Conservation (phyloP, 2,329 filamentous ascomycete species). For the Dothidotthia symphoricarpi region DNA sequence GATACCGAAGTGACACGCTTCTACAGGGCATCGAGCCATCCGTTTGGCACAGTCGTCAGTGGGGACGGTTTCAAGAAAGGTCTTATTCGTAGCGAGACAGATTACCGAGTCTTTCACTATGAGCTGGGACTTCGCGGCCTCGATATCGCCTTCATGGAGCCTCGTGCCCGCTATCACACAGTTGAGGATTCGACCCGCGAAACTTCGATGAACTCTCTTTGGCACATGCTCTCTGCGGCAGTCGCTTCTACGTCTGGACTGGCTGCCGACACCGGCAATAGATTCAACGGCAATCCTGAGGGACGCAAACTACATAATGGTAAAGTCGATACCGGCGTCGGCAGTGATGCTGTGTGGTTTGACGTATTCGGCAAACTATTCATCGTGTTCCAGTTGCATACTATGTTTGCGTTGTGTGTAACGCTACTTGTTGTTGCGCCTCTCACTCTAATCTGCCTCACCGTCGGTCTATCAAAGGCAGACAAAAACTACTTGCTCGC, state of each 20-base stretch:
- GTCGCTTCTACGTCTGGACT: constrained; percentile 71
- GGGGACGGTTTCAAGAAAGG: constrained; percentile 80
- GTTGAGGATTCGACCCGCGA: constrained; percentile 82
- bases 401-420: constrained; percentile 84
- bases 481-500: constrained; percentile 91
- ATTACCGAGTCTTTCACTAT: constrained; percentile 80
- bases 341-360: constrained; percentile 82
- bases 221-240: constrained; percentile 92
- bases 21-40: constrained; percentile 69
- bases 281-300: constrained; percentile 64
- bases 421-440: constrained; percentile 79
- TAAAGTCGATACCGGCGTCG: constrained; percentile 65
- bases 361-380: constrained; percentile 82
- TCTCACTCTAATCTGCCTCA: constrained; percentile 66
- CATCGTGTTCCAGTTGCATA: constrained; percentile 74
- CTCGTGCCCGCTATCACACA: constrained; percentile 85
- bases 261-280: constrained; percentile 64
- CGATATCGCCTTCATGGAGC: constrained; percentile 88
- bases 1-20: constrained; percentile 81
- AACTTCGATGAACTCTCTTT: constrained; percentile 68
- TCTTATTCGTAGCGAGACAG: constrained; percentile 79
- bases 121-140: constrained; percentile 79
- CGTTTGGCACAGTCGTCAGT: constrained; percentile 79
- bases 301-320: constrained; percentile 52
- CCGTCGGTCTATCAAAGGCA: constrained; percentile 64